These are phyloP conservation scores for Mycena venus DNA, from an alignment of 768 basidiomycete species.

Conservation along the genomic window DNA sequence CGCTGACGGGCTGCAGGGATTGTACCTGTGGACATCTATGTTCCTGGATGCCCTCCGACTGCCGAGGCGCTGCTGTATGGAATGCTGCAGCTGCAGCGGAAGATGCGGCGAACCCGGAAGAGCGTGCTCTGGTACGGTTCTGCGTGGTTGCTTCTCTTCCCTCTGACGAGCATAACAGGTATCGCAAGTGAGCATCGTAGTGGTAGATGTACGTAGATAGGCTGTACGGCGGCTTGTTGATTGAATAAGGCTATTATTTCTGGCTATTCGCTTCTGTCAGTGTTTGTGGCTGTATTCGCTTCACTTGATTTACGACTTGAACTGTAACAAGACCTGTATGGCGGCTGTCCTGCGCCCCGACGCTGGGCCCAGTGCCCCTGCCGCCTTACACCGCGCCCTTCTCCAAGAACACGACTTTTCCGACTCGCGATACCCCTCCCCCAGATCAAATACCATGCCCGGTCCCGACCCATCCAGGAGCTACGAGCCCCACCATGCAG, in stretches of 20 bases:
- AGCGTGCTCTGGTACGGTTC: conserved; percentile 83
- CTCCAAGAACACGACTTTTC: conserved; percentile 18
- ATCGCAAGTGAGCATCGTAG: conserved; percentile 63
- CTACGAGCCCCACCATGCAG: conserved; percentile 25
- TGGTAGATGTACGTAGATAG: conserved; percentile 29
- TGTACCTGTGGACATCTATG: conserved; percentile 98
- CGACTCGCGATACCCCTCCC: conserved; percentile 32
- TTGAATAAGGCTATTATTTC: too few species aligned
- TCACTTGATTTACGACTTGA: too few species aligned
- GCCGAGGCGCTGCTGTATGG: conserved; percentile 98
- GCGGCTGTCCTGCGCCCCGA: conserved; percentile 6
- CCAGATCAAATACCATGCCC: conserved; percentile 13
- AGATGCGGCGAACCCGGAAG: conserved; percentile 92
- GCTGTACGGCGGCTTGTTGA: conserved; percentile 23
- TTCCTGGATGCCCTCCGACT: conserved; percentile 94
- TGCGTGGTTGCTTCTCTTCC: not conserved
- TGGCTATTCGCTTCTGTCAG: not conserved
- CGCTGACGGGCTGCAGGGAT: conserved; percentile 68
- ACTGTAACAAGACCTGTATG: not conserved
- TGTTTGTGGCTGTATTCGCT: not conserved
- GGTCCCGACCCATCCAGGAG: conserved; percentile 11
- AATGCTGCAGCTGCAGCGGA: conserved; percentile 96
- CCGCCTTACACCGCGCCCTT: conserved; percentile 27
- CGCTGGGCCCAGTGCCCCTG: conserved; percentile 17
- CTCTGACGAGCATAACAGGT: conserved; percentile 50